A percentile compares a stretch with the other conserved stretches of the same genome.
Conservation (phyloP, 441 rosid species). For the Pelargonium fulgidum region DNA sequence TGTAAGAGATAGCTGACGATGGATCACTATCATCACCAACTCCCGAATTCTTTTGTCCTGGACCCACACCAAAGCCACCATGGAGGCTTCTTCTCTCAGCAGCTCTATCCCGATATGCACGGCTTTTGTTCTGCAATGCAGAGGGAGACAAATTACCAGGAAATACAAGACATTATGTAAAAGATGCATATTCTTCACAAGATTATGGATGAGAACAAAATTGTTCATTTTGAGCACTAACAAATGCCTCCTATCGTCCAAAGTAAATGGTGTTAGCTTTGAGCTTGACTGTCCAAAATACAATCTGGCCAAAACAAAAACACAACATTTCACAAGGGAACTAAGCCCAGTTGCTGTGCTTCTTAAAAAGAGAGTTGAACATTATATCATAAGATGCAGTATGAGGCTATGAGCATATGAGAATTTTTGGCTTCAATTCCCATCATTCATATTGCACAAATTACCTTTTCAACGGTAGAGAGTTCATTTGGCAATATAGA, state of each 20-base stretch:
- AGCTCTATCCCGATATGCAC: constrained; percentile 77
- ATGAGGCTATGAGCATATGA: background rate
- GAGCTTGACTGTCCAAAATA: background rate
- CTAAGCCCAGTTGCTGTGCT: background rate
- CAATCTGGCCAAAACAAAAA: background rate
- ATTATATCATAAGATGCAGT: background rate
- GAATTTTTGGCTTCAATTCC: constrained; percentile 5
- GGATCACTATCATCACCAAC: constrained; percentile 23
- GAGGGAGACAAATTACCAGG: constrained; percentile 12
- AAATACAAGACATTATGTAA: background rate
- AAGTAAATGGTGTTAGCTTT: background rate
- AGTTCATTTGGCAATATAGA: constrained; percentile 25
- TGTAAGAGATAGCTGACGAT: constrained; percentile 23
- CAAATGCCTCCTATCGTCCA: background rate
- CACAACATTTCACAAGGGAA: background rate
- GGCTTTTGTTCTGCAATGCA: constrained; percentile 35
- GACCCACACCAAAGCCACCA: constrained; percentile 79
- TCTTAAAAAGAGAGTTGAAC: background rate
- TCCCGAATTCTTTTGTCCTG: constrained; percentile 56
- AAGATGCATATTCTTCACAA: background rate
- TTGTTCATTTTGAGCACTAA: background rate
- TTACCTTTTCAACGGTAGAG: constrained; percentile 47
- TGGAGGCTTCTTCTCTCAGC: constrained; percentile 83
- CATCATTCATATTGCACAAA: constrained; percentile 11
- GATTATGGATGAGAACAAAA: background rate